Evolutionary conservation across 2,329 filamentous ascomycete genomes (phyloP).

Genomic region (Rasamsonia emersonii): DNA sequence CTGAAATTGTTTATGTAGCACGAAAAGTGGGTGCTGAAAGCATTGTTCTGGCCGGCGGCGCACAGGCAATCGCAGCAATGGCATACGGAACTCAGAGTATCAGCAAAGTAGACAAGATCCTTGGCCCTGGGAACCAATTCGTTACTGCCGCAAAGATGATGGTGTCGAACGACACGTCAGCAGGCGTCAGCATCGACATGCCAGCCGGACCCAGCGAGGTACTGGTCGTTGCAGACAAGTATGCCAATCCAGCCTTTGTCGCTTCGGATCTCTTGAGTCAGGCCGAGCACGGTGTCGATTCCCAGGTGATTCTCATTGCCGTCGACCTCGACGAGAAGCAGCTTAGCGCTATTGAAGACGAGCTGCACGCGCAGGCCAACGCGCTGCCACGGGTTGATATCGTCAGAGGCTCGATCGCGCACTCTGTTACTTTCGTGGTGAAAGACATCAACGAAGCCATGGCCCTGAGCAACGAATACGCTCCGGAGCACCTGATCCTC

Average conservation of each 20-base stretch:
- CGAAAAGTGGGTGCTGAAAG: constrained; percentile 95
- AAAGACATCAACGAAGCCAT: constrained; percentile 64
- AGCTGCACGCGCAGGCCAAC: constrained; percentile 78
- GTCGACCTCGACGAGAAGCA: constrained; percentile 66
- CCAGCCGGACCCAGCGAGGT: constrained; percentile 94
- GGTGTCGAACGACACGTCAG: constrained; percentile 93
- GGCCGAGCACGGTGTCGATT: constrained; percentile 93
- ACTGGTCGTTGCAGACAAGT: constrained; percentile 84
- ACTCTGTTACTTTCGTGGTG: constrained; percentile 81
- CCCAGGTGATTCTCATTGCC: constrained; percentile 85
- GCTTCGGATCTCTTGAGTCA: constrained; percentile 91
- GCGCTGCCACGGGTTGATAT: constrained; percentile 87
- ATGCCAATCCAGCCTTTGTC: constrained; percentile 86
- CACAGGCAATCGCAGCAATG: constrained; percentile 92
- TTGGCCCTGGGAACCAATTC: constrained; percentile 96
- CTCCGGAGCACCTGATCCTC: constrained; percentile 91
- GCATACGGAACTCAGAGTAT: constrained; percentile 94
- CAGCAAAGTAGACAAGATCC: constrained; percentile 96
- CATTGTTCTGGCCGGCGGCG: constrained; percentile 91
- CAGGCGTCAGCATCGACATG: constrained; percentile 95
- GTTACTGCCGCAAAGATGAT: constrained; percentile 98
- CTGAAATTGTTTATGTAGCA: constrained; percentile 94
- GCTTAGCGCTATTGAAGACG: constrained; percentile 77
- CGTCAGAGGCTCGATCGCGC: constrained; percentile 77
- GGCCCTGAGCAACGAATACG: constrained; percentile 82